Conservation (phyloP, 805 yeast genomes). For the Suhomyces pyralidae region DNA sequence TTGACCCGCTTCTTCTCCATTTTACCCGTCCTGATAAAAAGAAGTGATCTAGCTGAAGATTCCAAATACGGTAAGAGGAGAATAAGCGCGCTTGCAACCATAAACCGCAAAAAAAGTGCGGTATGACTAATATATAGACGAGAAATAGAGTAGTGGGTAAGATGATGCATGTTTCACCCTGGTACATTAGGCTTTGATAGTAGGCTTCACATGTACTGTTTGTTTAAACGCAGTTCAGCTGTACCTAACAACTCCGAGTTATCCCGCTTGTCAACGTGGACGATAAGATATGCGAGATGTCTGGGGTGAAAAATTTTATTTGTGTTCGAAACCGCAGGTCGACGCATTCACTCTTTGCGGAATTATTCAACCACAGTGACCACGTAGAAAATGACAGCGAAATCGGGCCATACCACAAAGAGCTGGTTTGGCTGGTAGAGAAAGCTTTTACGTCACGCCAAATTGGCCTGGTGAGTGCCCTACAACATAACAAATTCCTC, state of each 20-base stretch:
- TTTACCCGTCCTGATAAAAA: not conserved
- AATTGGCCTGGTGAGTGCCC: not conserved
- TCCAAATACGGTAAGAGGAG: conserved; percentile 26
- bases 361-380: not conserved
- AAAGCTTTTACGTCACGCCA: not conserved
- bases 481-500: not conserved
- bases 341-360: not conserved
- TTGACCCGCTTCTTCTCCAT: conserved; percentile 10
- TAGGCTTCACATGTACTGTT: too few species aligned
- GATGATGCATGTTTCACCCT: not conserved
- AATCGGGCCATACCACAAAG: too few species aligned
- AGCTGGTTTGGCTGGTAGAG: too few species aligned
- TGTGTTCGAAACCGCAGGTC: not conserved
- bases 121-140: not conserved
- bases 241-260: not conserved
- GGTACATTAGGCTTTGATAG: too few species aligned
- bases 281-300: not conserved
- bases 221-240: not conserved
- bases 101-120: conserved; percentile 1
- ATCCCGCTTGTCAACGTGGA: too few species aligned
- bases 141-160: not conserved
- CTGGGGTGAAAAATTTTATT: not conserved
- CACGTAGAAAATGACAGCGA: too few species aligned
- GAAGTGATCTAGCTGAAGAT: conserved; percentile 10
- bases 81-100: conserved; percentile 29